Conservation (phyloP, 805 yeast species). For the Monosporozyma aerobia region DNA sequence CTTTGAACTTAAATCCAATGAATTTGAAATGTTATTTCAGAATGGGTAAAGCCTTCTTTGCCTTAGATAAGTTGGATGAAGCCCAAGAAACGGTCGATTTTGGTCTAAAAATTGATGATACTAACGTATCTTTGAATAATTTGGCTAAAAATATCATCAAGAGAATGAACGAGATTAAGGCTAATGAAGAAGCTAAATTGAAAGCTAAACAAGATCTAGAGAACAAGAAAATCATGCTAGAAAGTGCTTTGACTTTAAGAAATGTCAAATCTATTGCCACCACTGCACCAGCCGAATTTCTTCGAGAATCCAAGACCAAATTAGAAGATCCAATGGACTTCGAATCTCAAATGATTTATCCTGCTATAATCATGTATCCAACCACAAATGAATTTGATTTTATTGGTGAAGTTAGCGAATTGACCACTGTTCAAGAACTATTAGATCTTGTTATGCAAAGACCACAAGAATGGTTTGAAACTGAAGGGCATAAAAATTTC, state of each 20-base stretch:
- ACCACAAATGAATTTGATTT: slow-evolving; percentile 77
- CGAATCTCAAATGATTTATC: slow-evolving; percentile 73
- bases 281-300: slow-evolving; percentile 44
- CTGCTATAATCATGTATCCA: slow-evolving; percentile 76
- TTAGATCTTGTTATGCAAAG: slow-evolving; percentile 52
- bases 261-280: slow-evolving; percentile 43
- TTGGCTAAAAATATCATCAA: slow-evolving; percentile 36
- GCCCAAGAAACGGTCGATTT: slow-evolving; percentile 57
- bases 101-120: slow-evolving; percentile 53
- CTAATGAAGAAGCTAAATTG: slow-evolving; percentile 18
- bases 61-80: slow-evolving; percentile 61
- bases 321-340: slow-evolving; percentile 58
- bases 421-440: slow-evolving; percentile 55
- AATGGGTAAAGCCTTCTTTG: slow-evolving; percentile 71
- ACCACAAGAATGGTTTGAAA: slow-evolving; percentile 59
- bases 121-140: slow-evolving; percentile 45
- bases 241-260: slow-evolving; percentile 54
- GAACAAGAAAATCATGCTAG: slow-evolving; percentile 36
- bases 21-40: slow-evolving; percentile 81
- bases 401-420: slow-evolving; percentile 65
- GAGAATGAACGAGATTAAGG: slow-evolving; percentile 31
- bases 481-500: slow-evolving; percentile 53
- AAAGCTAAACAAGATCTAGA: slow-evolving; percentile 28
- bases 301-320: slow-evolving; percentile 43
- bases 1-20: slow-evolving; percentile 53